Evolutionary conservation across 306 rosid genomes (phyloP).

Genomic region (Sindora glabra): DNA sequence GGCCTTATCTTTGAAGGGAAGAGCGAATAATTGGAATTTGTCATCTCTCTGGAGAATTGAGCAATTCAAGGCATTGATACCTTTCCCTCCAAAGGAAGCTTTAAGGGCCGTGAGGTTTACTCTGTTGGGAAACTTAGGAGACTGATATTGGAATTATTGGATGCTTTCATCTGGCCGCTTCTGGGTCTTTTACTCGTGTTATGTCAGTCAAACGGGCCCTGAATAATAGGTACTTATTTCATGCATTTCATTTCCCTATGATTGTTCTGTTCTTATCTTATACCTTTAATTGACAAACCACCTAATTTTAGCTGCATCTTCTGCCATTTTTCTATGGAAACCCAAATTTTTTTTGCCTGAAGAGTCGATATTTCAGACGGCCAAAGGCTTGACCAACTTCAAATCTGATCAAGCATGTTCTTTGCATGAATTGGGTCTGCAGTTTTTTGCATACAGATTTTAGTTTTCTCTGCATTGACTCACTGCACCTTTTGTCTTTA

Average conservation of each 20-base stretch:
- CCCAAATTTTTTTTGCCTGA: background rate
- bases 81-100: slow-evolving; percentile 58
- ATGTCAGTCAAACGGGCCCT: slow-evolving; percentile 17
- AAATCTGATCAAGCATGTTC: too few species aligned
- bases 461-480: too few species aligned
- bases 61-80: slow-evolving; percentile 53
- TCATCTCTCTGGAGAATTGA: too few species aligned
- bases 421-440: too few species aligned
- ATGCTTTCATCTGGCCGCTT: slow-evolving; percentile 28
- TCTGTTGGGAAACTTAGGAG: slow-evolving; percentile 29
- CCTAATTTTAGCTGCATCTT: slow-evolving; percentile 12
- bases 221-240: slow-evolving; percentile 29
- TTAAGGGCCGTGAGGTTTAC: slow-evolving; percentile 32
- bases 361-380: background rate
- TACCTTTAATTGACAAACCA: background rate
- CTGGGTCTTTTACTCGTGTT: slow-evolving; percentile 11
- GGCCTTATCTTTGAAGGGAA: slow-evolving; percentile 25
- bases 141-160: slow-evolving; percentile 32
- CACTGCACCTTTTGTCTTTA: background rate
- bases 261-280: background rate
- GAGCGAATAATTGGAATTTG: slow-evolving; percentile 15
- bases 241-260: slow-evolving; percentile 18
- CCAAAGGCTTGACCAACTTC: too few species aligned
- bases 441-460: background rate
- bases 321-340: slow-evolving; percentile 3